Conservation (phyloP, 495 filamentous ascomycete genomes). For the Rostrohypoxylon terebratum region DNA sequence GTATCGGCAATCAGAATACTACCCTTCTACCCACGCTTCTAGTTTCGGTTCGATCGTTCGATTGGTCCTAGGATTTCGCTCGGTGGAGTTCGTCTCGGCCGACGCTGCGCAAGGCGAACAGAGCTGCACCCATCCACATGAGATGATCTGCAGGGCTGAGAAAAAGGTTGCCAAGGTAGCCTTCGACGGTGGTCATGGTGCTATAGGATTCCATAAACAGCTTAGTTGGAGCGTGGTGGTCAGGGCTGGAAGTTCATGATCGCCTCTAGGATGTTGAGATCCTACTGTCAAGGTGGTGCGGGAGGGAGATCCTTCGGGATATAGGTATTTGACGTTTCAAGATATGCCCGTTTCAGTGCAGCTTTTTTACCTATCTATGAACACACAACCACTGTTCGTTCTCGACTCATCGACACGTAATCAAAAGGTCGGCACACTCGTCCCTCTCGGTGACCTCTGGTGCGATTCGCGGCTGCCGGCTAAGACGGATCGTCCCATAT, state of each 20-base stretch:
- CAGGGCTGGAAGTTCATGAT: slow-evolving; percentile 1
- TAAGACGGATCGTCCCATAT: slow-evolving; percentile 37
- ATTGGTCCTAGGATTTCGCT: slow-evolving; percentile 8
- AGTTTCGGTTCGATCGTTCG: slow-evolving; percentile 22
- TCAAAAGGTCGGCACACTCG: slow-evolving; percentile 24
- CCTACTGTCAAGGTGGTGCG: slow-evolving; percentile 13
- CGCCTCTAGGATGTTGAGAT: slow-evolving; percentile 14
- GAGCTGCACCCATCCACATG: slow-evolving; percentile 16
- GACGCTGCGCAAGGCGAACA: slow-evolving; percentile 22
- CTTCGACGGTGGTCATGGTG: not conserved
- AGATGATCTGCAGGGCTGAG: slow-evolving; percentile 30
- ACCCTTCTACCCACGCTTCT: slow-evolving; percentile 8
- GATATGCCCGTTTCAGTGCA: slow-evolving; percentile 40
- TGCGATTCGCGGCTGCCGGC: slow-evolving; percentile 37
- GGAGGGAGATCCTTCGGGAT: slow-evolving; percentile 29
- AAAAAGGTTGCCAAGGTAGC: slow-evolving; percentile 1
- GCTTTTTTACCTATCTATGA: slow-evolving; percentile 39
- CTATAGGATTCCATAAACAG: not conserved
- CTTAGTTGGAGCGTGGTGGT: slow-evolving; percentile 9
- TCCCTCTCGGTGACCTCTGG: slow-evolving; percentile 15
- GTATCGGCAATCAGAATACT: not conserved
- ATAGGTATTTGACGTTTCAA: slow-evolving; percentile 26
- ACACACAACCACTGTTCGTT: slow-evolving; percentile 10
- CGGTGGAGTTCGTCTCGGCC: slow-evolving; percentile 9
- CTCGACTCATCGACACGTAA: slow-evolving; percentile 34